A percentile compares a stretch with the other conserved stretches of the same genome.
phyloP scores from a whole-genome alignment of 768 basidiomycete genomes.

The Kwoniella europaea region DNA sequence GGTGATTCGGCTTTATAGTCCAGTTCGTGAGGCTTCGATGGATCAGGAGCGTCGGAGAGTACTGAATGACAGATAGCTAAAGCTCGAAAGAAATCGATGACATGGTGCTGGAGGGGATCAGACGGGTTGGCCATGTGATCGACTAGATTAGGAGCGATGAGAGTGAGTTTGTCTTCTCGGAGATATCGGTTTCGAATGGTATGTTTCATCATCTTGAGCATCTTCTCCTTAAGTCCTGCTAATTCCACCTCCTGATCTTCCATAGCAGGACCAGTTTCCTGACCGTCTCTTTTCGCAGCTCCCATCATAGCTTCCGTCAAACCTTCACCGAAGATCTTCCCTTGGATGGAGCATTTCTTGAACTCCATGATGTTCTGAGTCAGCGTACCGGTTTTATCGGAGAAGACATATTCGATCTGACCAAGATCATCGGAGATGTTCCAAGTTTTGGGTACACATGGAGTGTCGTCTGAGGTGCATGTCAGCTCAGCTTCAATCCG shows the following conservation, averaged over 20 bases:
- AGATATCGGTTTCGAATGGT: constrained; percentile 87
- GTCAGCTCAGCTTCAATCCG: neutral
- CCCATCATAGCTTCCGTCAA: constrained; percentile 94
- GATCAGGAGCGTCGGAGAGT: constrained; percentile 72
- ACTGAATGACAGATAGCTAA: constrained; percentile 93
- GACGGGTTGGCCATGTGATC: constrained; percentile 71
- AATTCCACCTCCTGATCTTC: constrained; percentile 74
- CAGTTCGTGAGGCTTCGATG: constrained; percentile 67
- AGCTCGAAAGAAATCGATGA: constrained; percentile 89
- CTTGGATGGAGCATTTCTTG: constrained; percentile 88
- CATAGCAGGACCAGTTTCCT: constrained; percentile 65
- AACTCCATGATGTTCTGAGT: constrained; percentile 99
- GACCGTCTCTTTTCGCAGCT: constrained; percentile 81
- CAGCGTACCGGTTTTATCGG: constrained; percentile 94
- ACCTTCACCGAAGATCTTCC: constrained; percentile 87
- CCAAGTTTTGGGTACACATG: constrained; percentile 96
- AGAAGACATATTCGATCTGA: constrained; percentile 94
- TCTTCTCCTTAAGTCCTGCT: constrained; percentile 69
- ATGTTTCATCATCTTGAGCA: constrained; percentile 75
- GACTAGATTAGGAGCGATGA: constrained; percentile 84
- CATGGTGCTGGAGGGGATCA: constrained; percentile 67
- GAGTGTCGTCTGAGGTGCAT: constrained; percentile 65
- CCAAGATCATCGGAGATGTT: constrained; percentile 98
- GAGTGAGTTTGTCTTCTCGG: constrained; percentile 78
- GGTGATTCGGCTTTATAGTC: constrained; percentile 97